Evolutionary conservation across 2,329 filamentous ascomycete genomes (phyloP).

Genomic region (Fusarium sp.): DNA sequence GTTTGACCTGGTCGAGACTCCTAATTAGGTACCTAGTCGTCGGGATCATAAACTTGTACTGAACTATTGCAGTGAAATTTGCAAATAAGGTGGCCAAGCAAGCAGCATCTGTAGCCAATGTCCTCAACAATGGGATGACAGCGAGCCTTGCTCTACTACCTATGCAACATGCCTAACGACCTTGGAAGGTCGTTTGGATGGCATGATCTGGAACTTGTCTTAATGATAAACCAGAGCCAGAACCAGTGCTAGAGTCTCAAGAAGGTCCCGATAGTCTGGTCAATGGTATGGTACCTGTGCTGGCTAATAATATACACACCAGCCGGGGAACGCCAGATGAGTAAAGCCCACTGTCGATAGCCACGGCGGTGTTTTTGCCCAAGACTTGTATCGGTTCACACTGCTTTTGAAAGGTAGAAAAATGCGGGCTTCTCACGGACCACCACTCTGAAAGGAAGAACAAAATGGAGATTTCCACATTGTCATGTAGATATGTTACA

Average conservation of each 20-base stretch:
- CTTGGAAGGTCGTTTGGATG: neutral
- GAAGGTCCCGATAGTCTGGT: neutral
- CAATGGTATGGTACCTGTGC: neutral
- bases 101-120: neutral
- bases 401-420: slow-evolving; percentile 6
- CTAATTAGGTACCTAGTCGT: neutral
- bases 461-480: neutral
- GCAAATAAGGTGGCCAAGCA: neutral
- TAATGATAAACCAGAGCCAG: neutral
- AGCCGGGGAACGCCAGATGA: neutral
- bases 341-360: neutral
- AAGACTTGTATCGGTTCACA: neutral
- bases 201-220: neutral
- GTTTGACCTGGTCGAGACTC: slow-evolving; percentile 1
- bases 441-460: slow-evolving; percentile 5
- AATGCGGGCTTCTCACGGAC: neutral
- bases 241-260: neutral
- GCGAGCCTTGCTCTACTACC: neutral
- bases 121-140: neutral
- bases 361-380: slow-evolving; percentile 4
- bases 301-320: neutral
- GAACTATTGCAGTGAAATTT: neutral
- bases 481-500: neutral
- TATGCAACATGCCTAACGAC: neutral
- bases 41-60: neutral